phyloP scores from a whole-genome alignment of 805 yeast species.

The Cyberlindnera galapagoensis region DNA sequence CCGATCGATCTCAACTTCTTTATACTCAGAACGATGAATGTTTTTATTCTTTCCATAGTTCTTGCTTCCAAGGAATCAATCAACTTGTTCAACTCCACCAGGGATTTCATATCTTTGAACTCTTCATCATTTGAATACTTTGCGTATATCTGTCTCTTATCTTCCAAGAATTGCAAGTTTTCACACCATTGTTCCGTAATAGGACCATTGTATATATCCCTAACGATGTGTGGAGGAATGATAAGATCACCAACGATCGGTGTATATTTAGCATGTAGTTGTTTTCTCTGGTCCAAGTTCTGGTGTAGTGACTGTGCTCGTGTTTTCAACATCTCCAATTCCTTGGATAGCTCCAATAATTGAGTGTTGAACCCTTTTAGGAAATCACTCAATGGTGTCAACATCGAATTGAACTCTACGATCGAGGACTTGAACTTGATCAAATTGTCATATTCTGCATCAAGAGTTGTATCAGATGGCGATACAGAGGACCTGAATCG shows the following conservation, averaged over 20 bases:
- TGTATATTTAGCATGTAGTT: constrained; percentile 46
- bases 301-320: constrained; percentile 43
- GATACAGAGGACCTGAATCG: constrained; percentile 8
- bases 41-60: constrained; percentile 71
- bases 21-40: constrained; percentile 57
- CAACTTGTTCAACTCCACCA: constrained; percentile 23
- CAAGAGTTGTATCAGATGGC: constrained; percentile 1
- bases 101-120: constrained; percentile 12
- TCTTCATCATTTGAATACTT: constrained; percentile 27
- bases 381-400: constrained; percentile 46
- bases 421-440: constrained; percentile 13
- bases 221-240: constrained; percentile 66
- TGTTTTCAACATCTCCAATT: constrained; percentile 53
- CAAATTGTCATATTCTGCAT: constrained; percentile 13
- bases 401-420: constrained; percentile 19
- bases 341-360: constrained; percentile 47
- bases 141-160: constrained; percentile 49
- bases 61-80: constrained; percentile 50
- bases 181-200: constrained; percentile 61
- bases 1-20: constrained; percentile 56
- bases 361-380: constrained; percentile 52
- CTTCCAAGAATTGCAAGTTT: constrained; percentile 49
- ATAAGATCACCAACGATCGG: constrained; percentile 73
- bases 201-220: constrained; percentile 50
- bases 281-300: constrained; percentile 41